Percentiles rank a stretch among this genome's conserved stretches.
phyloP scores from a whole-genome alignment of 1,284 basidiomycete species.

The Cutaneotrichosporon sp. region DNA sequence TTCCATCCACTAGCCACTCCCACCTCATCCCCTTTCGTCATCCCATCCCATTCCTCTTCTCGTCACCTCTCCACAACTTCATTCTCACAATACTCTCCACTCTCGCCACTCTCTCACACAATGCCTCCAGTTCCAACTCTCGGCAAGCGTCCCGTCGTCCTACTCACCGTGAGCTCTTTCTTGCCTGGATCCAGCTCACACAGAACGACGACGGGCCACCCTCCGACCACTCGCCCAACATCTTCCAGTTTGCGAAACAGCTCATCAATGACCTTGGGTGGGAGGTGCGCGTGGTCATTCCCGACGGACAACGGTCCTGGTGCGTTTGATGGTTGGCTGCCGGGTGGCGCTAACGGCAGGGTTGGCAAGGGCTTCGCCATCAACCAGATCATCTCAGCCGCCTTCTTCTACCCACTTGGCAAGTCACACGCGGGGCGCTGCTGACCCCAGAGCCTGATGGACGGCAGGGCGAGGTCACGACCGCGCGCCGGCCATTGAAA shows the following conservation, averaged over 20 bases:
- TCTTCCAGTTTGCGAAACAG: conserved; percentile 72
- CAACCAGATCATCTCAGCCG: conserved; percentile 70
- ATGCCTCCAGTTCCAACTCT: conserved; percentile 41
- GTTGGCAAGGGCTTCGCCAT: conserved; percentile 82
- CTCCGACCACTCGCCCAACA: conserved; percentile 70
- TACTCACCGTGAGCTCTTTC: conserved; percentile 44
- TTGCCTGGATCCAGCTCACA: conserved; percentile 1
- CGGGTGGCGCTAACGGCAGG: conserved; percentile 23
- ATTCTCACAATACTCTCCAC: not conserved
- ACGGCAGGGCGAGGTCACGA: conserved; percentile 65
- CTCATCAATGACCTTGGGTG: conserved; percentile 70
- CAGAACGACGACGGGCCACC: conserved; percentile 81
- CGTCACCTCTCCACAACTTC: not conserved
- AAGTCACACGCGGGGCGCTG: conserved; percentile 45
- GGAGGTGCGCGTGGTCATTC: conserved; percentile 86
- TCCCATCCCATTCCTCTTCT: too few relatives aligned
- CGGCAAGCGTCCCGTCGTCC: conserved; percentile 40
- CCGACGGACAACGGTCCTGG: conserved; percentile 90
- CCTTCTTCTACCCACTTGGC: conserved; percentile 77
- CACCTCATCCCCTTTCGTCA: too few relatives aligned
- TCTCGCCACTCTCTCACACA: conserved; percentile 2
- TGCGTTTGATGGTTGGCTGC: conserved; percentile 25
- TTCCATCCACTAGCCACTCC: too few relatives aligned
- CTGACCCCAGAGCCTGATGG: conserved; percentile 60
- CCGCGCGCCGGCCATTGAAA: conserved; percentile 65